Evolutionary conservation across 2,329 filamentous ascomycete species (phyloP).

Genomic region (Penicillium vulpinum): DNA sequence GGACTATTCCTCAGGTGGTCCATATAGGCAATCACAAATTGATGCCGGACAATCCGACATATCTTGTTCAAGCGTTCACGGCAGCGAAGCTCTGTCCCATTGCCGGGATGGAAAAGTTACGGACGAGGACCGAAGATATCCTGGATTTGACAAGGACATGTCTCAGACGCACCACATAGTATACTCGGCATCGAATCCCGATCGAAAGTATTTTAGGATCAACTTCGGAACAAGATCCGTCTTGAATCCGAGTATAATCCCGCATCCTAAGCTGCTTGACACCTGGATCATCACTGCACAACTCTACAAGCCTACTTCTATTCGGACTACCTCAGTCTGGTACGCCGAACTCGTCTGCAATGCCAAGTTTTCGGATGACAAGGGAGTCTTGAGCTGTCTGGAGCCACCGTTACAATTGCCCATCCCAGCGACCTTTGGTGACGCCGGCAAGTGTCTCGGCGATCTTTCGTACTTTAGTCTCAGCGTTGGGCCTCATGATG

Average conservation of each 20-base stretch:
- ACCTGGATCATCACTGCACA: conserved; percentile 57
- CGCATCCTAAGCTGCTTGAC: conserved; percentile 51
- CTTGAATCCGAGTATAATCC: conserved; percentile 60
- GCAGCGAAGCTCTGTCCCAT: neutral
- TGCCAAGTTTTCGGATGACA: conserved; percentile 48
- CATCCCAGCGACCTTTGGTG: conserved; percentile 48
- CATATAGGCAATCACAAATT: neutral
- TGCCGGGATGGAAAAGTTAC: neutral
- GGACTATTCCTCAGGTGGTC: neutral
- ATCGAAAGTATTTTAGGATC: conserved; percentile 53
- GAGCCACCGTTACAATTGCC: conserved; percentile 46
- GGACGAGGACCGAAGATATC: neutral
- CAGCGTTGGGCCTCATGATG: conserved; percentile 59
- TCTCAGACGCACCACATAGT: conserved; percentile 34
- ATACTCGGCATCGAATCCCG: conserved; percentile 49
- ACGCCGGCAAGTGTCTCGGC: conserved; percentile 47
- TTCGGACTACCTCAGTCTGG: conserved; percentile 28
- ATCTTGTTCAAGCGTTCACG: neutral
- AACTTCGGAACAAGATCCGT: conserved; percentile 46
- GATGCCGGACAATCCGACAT: neutral
- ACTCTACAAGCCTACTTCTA: conserved; percentile 30
- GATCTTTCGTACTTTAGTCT: conserved; percentile 46
- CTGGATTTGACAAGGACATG: neutral
- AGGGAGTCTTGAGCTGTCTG: conserved; percentile 39
- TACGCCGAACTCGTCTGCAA: conserved; percentile 53